These are phyloP conservation scores for Melampsora americana DNA, from an alignment of 1,284 basidiomycete species.

Conservation along the genomic window DNA sequence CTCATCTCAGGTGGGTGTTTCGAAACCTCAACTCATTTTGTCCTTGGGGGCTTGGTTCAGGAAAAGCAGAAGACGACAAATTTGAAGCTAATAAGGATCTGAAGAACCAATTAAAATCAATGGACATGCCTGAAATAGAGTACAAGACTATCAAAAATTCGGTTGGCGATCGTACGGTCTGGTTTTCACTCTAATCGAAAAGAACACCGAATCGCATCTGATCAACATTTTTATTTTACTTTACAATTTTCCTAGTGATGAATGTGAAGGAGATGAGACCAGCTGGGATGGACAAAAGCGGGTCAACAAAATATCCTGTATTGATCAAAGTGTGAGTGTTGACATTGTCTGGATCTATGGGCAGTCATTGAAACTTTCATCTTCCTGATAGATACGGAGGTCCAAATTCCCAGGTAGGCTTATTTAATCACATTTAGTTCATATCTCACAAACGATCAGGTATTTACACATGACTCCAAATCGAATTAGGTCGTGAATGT, in stretches of 20 bases:
- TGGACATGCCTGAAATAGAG: not conserved
- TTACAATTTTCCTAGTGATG: conserved; percentile 61
- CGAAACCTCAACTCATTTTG: not conserved
- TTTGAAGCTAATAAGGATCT: not conserved
- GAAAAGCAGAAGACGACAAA: not conserved
- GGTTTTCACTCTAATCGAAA: not conserved
- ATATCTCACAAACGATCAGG: not conserved
- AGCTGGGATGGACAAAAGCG: conserved; percentile 83
- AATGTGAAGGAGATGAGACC: conserved; percentile 87
- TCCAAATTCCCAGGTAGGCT: conserved; percentile 65
- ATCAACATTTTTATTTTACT: not conserved
- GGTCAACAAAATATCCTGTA: conserved; percentile 87
- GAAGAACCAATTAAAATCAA: not conserved
- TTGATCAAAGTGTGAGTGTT: conserved; percentile 72
- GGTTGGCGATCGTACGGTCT: not conserved
- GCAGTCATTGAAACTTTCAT: too few relatives aligned
- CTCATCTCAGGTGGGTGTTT: not conserved
- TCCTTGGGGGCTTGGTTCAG: not conserved
- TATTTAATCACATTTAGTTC: not conserved
- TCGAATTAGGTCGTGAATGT: conserved; percentile 63
- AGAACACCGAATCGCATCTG: too few relatives aligned
- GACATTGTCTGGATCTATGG: too few relatives aligned
- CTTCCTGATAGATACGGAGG: conserved; percentile 71
- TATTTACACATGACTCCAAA: not conserved
- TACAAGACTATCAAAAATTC: not conserved